phyloP scores from a whole-genome alignment of 2,329 filamentous ascomycete genomes.

The Colletotrichum simmondsii region DNA sequence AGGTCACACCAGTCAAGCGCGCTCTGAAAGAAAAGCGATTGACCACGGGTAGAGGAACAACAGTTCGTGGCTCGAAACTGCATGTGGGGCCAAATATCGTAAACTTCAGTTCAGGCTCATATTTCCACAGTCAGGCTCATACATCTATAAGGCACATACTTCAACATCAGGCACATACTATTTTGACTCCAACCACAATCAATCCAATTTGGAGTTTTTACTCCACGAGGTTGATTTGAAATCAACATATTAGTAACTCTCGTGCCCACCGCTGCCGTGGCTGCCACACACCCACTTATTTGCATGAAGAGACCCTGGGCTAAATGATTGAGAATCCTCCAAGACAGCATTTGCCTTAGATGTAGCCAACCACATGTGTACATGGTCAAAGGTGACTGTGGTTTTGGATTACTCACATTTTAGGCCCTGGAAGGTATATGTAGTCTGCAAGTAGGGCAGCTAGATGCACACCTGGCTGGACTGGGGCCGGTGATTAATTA shows the following conservation, averaged over 20 bases:
- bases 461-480: too few relatives aligned
- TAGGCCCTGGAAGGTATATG: too few relatives aligned
- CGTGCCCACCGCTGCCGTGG: background rate
- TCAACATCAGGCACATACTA: constrained; percentile 14
- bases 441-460: too few relatives aligned
- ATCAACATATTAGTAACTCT: background rate
- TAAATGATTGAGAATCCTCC: background rate
- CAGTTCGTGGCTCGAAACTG: too few relatives aligned
- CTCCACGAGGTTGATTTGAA: background rate
- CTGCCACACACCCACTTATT: background rate
- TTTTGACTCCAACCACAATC: background rate
- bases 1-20: too few relatives aligned
- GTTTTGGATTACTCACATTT: too few relatives aligned
- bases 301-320: background rate
- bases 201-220: background rate
- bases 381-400: too few relatives aligned
- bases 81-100: too few relatives aligned
- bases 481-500: background rate
- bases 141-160: background rate
- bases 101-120: background rate
- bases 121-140: constrained; percentile 2
- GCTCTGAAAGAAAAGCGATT: too few relatives aligned
- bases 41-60: too few relatives aligned
- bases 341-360: background rate
- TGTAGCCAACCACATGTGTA: too few relatives aligned